Percentiles rank a stretch among this genome's conserved stretches.
These are phyloP conservation scores for Apiotrichum porosum DNA, from an alignment of 1,284 basidiomycete species.

Conservation along the genomic window DNA sequence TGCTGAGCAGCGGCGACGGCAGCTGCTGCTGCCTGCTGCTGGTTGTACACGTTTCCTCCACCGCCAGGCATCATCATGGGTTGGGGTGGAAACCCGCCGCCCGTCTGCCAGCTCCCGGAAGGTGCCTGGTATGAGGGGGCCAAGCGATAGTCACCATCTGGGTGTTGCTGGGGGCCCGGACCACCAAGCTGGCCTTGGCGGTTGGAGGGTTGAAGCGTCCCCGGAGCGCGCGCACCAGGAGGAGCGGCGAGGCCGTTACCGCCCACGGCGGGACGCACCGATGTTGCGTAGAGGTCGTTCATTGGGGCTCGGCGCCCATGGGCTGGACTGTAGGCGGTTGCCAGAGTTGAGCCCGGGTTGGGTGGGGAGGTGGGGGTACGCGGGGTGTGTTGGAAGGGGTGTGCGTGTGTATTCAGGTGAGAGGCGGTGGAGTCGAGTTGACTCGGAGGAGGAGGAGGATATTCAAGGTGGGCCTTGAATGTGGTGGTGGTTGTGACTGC, in stretches of 20 bases:
- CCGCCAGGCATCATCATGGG: not conserved
- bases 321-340: not conserved
- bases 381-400: not conserved
- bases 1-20: not conserved
- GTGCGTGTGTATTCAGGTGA: too few species aligned
- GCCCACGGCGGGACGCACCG: too few species aligned
- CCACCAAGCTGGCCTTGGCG: not conserved
- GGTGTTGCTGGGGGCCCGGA: not conserved
- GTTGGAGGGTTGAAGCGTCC: not conserved
- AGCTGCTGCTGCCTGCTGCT: not conserved
- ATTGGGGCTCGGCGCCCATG: not conserved
- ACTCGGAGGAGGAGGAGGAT: not conserved
- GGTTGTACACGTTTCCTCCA: too few species aligned
- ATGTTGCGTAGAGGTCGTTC: not conserved
- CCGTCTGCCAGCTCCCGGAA: not conserved
- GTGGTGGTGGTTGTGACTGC: not conserved
- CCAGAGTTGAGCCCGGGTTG: not conserved
- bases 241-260: too few species aligned
- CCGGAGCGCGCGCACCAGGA: not conserved
- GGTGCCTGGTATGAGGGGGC: constrained; percentile 1
- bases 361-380: not conserved
- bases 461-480: not conserved
- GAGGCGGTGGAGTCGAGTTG: not conserved
- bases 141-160: not conserved
- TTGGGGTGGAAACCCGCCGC: not conserved